These are phyloP conservation scores for Penicillium sp. DNA, from an alignment of 2,329 filamentous ascomycete species.

Conservation along the genomic window DNA sequence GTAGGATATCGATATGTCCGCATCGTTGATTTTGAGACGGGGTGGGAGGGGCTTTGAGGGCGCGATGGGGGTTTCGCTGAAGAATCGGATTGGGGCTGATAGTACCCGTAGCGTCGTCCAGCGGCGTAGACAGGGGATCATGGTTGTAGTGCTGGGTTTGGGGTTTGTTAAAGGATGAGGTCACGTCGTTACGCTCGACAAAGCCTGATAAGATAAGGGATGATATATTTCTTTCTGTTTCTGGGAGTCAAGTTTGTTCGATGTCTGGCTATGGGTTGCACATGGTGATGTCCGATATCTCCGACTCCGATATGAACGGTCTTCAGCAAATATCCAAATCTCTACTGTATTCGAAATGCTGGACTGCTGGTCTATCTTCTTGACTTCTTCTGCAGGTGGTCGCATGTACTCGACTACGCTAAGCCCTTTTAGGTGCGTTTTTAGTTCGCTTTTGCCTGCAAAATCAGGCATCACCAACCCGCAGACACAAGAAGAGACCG, in stretches of 20 bases:
- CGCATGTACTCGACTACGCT: too few relatives aligned
- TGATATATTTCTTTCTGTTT: background rate
- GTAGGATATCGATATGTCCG: slow-evolving; percentile 78
- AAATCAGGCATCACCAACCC: background rate
- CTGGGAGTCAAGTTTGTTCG: too few relatives aligned
- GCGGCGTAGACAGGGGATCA: slow-evolving; percentile 8
- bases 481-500: background rate
- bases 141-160: slow-evolving; percentile 1
- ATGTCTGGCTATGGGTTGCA: background rate
- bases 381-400: too few relatives aligned
- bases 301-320: too few relatives aligned
- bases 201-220: slow-evolving; percentile 19
- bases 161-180: background rate
- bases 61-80: slow-evolving; percentile 24
- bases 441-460: background rate
- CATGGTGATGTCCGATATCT: too few relatives aligned
- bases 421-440: too few relatives aligned
- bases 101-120: background rate
- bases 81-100: slow-evolving; percentile 10
- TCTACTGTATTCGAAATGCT: too few relatives aligned
- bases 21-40: slow-evolving; percentile 69
- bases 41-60: slow-evolving; percentile 65
- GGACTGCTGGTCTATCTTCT: too few relatives aligned
- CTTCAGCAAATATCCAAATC: too few relatives aligned
- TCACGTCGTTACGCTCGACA: background rate